Evolutionary conservation across 148 eudicot genomes (phyloP).

Genomic region (Rhododendron griersonianum): DNA sequence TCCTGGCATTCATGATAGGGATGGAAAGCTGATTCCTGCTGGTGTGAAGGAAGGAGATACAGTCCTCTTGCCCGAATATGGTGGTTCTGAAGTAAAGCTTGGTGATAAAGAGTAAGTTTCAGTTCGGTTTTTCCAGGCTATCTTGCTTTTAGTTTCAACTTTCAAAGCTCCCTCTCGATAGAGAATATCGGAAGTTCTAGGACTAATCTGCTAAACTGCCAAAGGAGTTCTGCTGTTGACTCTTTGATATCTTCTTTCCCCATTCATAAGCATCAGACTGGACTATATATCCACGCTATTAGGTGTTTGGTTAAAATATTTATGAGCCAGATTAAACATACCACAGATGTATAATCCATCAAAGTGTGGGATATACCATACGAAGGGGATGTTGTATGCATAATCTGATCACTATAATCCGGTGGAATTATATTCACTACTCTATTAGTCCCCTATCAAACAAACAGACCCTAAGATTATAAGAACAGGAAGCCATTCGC

Average conservation of each 20-base stretch:
- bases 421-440: neutral
- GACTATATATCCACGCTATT: neutral
- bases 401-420: neutral
- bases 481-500: neutral
- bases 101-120: conserved; percentile 68
- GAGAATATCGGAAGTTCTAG: neutral
- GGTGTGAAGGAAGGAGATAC: conserved; percentile 82
- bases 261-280: neutral
- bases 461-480: neutral
- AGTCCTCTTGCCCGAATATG: conserved; percentile 79
- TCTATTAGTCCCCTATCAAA: neutral
- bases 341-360: neutral
- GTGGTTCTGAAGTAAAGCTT: conserved; percentile 76
- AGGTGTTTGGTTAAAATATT: neutral
- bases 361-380: neutral
- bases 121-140: neutral
- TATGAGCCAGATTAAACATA: neutral
- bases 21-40: conserved; percentile 55
- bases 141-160: neutral
- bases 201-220: neutral
- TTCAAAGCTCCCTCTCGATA: neutral
- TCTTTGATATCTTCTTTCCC: neutral
- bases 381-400: neutral
- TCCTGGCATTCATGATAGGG: conserved; percentile 49
- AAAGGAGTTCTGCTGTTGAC: neutral